Base-by-base conservation (phyloP, 495 filamentous ascomycete species). In the Penicilliopsis zonata region DNA sequence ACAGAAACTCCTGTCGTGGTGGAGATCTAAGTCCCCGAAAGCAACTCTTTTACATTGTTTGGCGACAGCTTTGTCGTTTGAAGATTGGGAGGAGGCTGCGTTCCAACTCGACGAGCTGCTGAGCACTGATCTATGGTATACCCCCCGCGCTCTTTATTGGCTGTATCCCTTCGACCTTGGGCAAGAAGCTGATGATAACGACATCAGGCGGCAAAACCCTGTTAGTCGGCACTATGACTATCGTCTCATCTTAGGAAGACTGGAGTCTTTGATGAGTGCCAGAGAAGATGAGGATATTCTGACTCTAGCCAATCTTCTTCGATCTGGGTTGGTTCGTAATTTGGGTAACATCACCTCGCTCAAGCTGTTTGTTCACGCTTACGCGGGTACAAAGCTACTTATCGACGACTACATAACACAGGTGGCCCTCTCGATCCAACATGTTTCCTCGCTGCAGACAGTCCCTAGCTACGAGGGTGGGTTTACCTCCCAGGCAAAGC, bases 331-430 rank as follows among this genome's bases (percentile, higher is more conserved):
- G 4, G 81, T 96, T 26, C 76, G 88, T 16, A 95, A 94, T 43
- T 65, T 94, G 6, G 87, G 85, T 20, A 90, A 94, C 44, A 94
- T 96, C 36, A 82, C 83, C 1, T 68, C 76, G 2, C 73, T 82
- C n/a, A 78, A 77, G 37, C 58, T 96, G 2, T 96, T 82, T 57
- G 87, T 86, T 38, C 69, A 79, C 31, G 77, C 82, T 9, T 92
- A 93, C 47, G 78, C 80, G 2, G 88, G 88, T 9, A 94, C 86
- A 3, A 96, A 96, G 52, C 68, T 78, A 14, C 53, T 92, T 15
- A 88, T 96, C 36, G 86, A 93, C 43, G 81, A 94, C 49, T 96
- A 96, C 40, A 78, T 94, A 40, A 78, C 80, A 0, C 75, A 85
- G 38, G 78, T 88, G 13, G 83, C 80, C 21, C 69, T 79, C 21